Percentiles rank a stretch among this genome's conserved stretches.
These are phyloP conservation scores for Zarea fungicola DNA, from an alignment of 2,329 filamentous ascomycete genomes.

Conservation along the genomic window DNA sequence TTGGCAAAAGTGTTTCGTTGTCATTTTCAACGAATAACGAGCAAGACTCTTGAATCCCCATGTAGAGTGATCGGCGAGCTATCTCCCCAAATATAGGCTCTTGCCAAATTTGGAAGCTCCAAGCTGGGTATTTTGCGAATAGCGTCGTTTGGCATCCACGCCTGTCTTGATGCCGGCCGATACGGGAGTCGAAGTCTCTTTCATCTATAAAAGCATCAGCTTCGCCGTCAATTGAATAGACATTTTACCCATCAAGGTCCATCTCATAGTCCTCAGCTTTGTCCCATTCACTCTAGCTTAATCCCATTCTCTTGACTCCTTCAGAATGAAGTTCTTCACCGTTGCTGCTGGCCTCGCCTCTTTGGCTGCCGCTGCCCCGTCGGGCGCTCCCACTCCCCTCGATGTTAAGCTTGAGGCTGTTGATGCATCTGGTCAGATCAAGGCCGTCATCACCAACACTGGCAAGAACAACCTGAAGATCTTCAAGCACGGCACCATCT, in stretches of 20 bases:
- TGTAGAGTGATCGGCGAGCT: slow-evolving; percentile 1
- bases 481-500: slow-evolving; percentile 43
- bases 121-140: neutral
- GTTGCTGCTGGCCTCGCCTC: slow-evolving; percentile 29
- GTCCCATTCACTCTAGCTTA: neutral
- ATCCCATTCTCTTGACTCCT: neutral
- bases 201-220: neutral
- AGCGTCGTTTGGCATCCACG: slow-evolving; percentile 4
- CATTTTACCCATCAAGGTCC: slow-evolving; percentile 4
- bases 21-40: neutral
- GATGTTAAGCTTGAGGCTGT: slow-evolving; percentile 34
- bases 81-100: neutral
- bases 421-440: slow-evolving; percentile 41
- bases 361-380: slow-evolving; percentile 25
- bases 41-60: neutral
- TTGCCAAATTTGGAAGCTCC: slow-evolving; percentile 3
- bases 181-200: neutral
- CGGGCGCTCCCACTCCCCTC: slow-evolving; percentile 27
- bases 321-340: slow-evolving; percentile 34
- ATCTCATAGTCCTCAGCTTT: neutral
- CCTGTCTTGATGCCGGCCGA: neutral
- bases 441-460: slow-evolving; percentile 44
- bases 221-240: neutral
- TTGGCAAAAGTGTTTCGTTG: neutral
- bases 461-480: slow-evolving; percentile 39